Evolutionary conservation across 768 basidiomycete genomes (phyloP).

Genomic region (Tulasnella sp.): DNA sequence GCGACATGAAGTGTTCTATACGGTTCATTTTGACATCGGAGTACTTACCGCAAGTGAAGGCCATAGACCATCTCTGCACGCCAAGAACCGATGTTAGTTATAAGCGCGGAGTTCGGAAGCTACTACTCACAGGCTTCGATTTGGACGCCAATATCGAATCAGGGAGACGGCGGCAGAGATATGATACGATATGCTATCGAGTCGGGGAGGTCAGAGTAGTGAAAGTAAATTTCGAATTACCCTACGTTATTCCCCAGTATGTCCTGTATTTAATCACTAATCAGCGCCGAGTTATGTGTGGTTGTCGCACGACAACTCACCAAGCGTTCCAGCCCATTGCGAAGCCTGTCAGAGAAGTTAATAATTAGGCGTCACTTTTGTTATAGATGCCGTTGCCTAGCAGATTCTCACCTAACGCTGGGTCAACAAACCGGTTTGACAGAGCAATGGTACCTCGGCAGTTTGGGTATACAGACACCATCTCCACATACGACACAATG

Average conservation of each 20-base stretch:
- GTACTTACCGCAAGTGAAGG: neutral
- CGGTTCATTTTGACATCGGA: neutral
- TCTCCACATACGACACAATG: constrained; percentile 3
- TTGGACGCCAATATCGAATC: constrained; percentile 3
- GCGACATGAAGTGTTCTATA: neutral
- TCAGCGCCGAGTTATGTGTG: too few relatives aligned
- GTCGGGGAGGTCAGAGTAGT: neutral
- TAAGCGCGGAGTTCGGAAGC: too few relatives aligned
- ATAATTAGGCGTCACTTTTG: too few relatives aligned
- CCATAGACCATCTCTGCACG: neutral
- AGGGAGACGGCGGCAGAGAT: constrained; percentile 2
- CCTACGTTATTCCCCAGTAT: constrained; percentile 7
- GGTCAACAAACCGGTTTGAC: constrained; percentile 9
- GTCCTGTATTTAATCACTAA: neutral
- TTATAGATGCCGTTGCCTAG: neutral
- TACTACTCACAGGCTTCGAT: neutral
- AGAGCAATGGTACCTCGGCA: constrained; percentile 6
- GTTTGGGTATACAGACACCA: constrained; percentile 5
- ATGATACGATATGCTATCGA: neutral
- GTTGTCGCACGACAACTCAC: too few relatives aligned
- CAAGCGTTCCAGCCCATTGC: constrained; percentile 16
- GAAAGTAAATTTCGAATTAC: neutral
- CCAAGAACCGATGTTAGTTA: too few relatives aligned
- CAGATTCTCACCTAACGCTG: neutral
- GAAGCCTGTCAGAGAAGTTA: neutral